phyloP scores from a whole-genome alignment of 2,329 filamentous ascomycete species.

The Onygenales sp. region DNA sequence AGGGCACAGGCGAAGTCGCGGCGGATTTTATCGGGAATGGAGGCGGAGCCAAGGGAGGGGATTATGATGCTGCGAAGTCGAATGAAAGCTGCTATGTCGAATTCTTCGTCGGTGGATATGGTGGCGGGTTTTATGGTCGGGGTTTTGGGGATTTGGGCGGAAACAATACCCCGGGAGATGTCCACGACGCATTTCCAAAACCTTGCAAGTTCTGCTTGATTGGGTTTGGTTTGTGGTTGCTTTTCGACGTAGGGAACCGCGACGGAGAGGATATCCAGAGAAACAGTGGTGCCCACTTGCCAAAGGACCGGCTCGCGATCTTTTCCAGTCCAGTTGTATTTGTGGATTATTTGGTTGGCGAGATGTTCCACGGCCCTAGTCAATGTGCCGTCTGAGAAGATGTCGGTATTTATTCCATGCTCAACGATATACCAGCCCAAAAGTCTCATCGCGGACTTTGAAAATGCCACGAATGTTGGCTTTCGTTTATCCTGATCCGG shows the following conservation, averaged over 20 bases:
- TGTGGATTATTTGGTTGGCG: constrained; percentile 60
- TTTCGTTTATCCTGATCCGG: constrained; percentile 35
- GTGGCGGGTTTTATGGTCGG: constrained; percentile 31
- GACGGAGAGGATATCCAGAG: constrained; percentile 57
- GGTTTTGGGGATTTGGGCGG: constrained; percentile 49
- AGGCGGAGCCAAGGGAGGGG: constrained; percentile 57
- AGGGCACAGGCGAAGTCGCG: constrained; percentile 63
- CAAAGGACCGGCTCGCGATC: constrained; percentile 66
- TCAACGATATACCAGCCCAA: constrained; percentile 39
- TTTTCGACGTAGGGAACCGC: constrained; percentile 53
- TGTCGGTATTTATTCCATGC: constrained; percentile 46
- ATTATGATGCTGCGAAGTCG: constrained; percentile 60
- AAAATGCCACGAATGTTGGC: constrained; percentile 81
- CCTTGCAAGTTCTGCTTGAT: constrained; percentile 35
- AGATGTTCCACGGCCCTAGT: constrained; percentile 57
- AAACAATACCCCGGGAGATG: constrained; percentile 60
- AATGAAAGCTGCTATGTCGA: constrained; percentile 68
- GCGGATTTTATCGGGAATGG: constrained; percentile 58
- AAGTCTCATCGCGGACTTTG: constrained; percentile 68
- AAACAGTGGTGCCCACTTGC: constrained; percentile 66
- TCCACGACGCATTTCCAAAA: constrained; percentile 64
- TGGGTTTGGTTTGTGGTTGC: constrained; percentile 19
- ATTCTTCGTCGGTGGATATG: constrained; percentile 61
- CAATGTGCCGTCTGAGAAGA: constrained; percentile 62
- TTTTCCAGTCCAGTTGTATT: constrained; percentile 66